phyloP scores from a whole-genome alignment of 2,329 filamentous ascomycete genomes.

The Ophiostoma perfectum region DNA sequence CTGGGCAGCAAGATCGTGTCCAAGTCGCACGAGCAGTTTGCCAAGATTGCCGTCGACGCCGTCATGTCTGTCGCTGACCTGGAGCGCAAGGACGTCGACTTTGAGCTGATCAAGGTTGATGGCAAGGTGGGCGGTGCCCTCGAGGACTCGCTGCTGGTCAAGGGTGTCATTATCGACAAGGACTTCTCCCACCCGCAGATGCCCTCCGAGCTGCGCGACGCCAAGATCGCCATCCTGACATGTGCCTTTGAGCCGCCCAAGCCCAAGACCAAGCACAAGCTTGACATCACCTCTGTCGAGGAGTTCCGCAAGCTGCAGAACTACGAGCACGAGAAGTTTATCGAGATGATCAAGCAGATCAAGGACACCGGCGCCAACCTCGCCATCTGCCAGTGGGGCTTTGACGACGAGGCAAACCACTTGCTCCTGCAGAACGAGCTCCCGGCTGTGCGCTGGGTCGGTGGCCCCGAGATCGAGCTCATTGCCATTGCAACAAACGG shows the following conservation, averaged over 20 bases:
- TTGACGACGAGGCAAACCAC: slow-evolving; percentile 98
- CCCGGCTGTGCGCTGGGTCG: slow-evolving; percentile 95
- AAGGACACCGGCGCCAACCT: slow-evolving; percentile 96
- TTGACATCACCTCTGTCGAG: slow-evolving; percentile 93
- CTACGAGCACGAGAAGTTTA: slow-evolving; percentile 94
- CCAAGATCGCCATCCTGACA: slow-evolving; percentile 94
- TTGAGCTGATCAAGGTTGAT: slow-evolving; percentile 98
- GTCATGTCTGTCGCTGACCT: slow-evolving; percentile 94
- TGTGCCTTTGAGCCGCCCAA: slow-evolving; percentile 98
- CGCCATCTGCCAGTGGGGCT: slow-evolving; percentile 98
- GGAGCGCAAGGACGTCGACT: slow-evolving; percentile 94
- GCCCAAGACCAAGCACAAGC: slow-evolving; percentile 99
- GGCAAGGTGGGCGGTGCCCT: slow-evolving; percentile 93
- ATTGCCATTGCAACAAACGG: slow-evolving; percentile 99
- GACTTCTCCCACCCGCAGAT: slow-evolving; percentile 99
- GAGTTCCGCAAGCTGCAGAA: slow-evolving; percentile 97
- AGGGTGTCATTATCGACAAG: slow-evolving; percentile 98
- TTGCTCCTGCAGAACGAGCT: slow-evolving; percentile 91
- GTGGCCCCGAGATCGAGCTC: slow-evolving; percentile 94
- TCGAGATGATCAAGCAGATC: slow-evolving; percentile 98
- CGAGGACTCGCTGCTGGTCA: slow-evolving; percentile 89
- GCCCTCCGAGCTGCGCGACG: slow-evolving; percentile 90
- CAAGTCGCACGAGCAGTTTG: slow-evolving; percentile 97
- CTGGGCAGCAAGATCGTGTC: slow-evolving; percentile 98
- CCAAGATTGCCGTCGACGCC: slow-evolving; percentile 93